phyloP scores from a whole-genome alignment of 2,329 filamentous ascomycete species.

The Trichoderma sp. region DNA sequence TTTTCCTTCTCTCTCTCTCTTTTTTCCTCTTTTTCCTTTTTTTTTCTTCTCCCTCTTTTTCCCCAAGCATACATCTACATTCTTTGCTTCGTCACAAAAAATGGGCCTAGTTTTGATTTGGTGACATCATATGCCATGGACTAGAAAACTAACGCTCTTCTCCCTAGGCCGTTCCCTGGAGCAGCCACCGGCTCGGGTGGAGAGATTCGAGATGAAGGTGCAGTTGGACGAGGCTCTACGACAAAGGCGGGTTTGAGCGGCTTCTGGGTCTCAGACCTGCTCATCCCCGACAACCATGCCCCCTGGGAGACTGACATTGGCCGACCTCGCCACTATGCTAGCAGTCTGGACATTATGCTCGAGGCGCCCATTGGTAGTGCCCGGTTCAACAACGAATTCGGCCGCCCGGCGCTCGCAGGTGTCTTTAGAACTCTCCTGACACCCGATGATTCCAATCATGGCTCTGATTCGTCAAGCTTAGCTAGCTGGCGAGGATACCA shows the following conservation, averaged over 20 bases:
- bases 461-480: slow-evolving; percentile 38
- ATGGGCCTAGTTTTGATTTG: background rate
- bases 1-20: no score
- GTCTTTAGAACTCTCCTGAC: slow-evolving; percentile 89
- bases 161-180: slow-evolving; percentile 68
- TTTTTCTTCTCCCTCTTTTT: background rate
- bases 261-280: slow-evolving; percentile 91
- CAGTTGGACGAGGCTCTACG: slow-evolving; percentile 86
- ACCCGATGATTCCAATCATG: slow-evolving; percentile 16
- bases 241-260: slow-evolving; percentile 90
- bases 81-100: background rate
- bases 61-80: background rate
- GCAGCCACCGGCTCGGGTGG: slow-evolving; percentile 94
- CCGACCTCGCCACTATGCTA: slow-evolving; percentile 86
- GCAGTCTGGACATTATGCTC: slow-evolving; percentile 94
- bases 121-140: background rate
- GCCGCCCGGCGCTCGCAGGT: slow-evolving; percentile 80
- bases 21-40: no score
- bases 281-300: slow-evolving; percentile 76
- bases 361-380: slow-evolving; percentile 94
- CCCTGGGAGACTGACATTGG: slow-evolving; percentile 93
- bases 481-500: slow-evolving; percentile 77
- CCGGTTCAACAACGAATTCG: slow-evolving; percentile 97
- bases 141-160: background rate
- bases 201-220: slow-evolving; percentile 92